These are phyloP conservation scores for Phytopythium litorale DNA, from an alignment of 352 stramenopile species.

Conservation along the genomic window DNA sequence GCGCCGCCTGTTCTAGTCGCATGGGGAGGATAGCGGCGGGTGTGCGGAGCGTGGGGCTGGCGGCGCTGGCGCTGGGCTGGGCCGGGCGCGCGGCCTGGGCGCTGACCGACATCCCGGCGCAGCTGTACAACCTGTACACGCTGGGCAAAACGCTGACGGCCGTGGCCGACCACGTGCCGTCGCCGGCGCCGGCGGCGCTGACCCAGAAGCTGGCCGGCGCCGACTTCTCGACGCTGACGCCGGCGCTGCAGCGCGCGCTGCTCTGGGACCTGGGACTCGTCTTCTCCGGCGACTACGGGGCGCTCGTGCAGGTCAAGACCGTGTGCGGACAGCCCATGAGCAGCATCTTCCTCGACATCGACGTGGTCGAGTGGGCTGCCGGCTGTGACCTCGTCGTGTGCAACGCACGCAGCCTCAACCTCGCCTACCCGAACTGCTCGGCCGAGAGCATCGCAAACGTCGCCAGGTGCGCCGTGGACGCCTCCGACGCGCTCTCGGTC, in stretches of 20 bases:
- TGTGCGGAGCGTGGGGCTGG: not conserved
- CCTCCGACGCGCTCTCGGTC: not conserved
- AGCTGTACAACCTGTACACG: conserved; percentile 3
- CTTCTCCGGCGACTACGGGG: not conserved
- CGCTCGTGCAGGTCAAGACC: conserved; percentile 11
- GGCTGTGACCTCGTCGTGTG: conserved; percentile 2
- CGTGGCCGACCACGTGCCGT: not conserved
- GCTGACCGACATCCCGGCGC: conserved; percentile 4
- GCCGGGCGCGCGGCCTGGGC: not conserved
- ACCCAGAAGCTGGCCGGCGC: not conserved
- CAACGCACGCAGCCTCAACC: conserved; percentile 7
- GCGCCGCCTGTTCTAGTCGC: not conserved
- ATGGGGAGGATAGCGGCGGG: not conserved
- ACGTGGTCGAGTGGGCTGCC: conserved; percentile 1
- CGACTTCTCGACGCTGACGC: conserved; percentile 5
- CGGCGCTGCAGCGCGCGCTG: conserved; percentile 12
- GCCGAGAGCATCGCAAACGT: not conserved
- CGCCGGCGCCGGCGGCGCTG: not conserved
- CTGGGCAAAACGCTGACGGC: not conserved
- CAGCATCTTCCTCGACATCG: conserved; percentile 4
- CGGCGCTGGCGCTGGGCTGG: not conserved
- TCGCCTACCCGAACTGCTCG: conserved; percentile 3
- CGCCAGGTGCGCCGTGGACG: conserved; percentile 5
- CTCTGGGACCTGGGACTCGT: conserved; percentile 13
- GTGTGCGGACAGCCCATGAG: conserved; percentile 7